phyloP scores from a whole-genome alignment of 805 yeast species.

The Brettanomyces naardenensis region DNA sequence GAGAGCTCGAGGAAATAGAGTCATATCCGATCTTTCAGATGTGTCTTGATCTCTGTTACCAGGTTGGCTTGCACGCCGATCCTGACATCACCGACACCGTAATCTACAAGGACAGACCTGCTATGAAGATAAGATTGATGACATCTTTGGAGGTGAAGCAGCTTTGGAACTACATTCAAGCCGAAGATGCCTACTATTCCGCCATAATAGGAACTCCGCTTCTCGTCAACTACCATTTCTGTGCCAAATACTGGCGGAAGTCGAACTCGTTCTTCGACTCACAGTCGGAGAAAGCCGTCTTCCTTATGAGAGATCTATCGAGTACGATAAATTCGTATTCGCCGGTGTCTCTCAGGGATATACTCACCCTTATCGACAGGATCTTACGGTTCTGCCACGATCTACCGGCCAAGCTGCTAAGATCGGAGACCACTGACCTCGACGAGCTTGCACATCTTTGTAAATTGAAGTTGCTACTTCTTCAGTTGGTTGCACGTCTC shows the following conservation, averaged over 20 bases:
- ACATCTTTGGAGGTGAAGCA: background rate
- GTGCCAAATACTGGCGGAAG: conserved; percentile 3
- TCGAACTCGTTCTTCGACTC: background rate
- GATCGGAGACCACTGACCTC: background rate
- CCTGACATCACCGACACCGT: background rate
- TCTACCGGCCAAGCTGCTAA: background rate
- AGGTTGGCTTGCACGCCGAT: conserved; percentile 7
- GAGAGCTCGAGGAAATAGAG: conserved; percentile 1
- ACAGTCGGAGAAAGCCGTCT: background rate
- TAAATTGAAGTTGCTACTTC: background rate
- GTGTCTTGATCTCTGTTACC: conserved; percentile 3
- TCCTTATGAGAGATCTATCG: background rate
- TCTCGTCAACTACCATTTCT: conserved; percentile 9
- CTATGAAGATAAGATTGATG: background rate
- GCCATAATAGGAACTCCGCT: conserved; percentile 6
- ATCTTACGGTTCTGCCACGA: background rate
- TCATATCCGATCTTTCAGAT: conserved; percentile 9
- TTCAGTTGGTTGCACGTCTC: background rate
- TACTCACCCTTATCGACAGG: background rate
- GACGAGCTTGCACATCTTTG: background rate
- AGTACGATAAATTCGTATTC: background rate
- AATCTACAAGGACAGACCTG: background rate
- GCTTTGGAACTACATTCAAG: conserved; percentile 13
- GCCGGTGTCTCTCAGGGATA: background rate
- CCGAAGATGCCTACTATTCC: conserved; percentile 9